phyloP scores from a whole-genome alignment of 73 alveolate species.

The Durusdinium trenchii region DNA sequence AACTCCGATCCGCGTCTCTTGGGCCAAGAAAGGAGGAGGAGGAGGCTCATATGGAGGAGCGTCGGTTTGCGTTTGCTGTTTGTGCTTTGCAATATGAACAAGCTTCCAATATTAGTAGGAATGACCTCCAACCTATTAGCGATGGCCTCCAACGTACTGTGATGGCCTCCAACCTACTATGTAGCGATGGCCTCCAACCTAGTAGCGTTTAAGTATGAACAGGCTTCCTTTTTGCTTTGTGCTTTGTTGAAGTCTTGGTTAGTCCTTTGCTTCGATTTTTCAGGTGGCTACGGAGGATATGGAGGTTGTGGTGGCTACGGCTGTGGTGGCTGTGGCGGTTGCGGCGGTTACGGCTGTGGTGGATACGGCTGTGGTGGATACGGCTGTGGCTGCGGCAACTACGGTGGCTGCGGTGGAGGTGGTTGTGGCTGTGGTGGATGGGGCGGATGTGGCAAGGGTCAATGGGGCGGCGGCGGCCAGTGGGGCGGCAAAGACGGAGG shows the following conservation, averaged over 20 bases:
- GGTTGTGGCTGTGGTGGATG: conserved; percentile 23
- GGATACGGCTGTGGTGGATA: not conserved
- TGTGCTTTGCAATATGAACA: too few relatives aligned
- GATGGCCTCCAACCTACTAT: too few relatives aligned
- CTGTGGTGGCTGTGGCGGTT: conserved; percentile 57
- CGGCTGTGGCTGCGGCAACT: not conserved
- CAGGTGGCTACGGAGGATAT: not conserved
- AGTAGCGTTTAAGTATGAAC: too few relatives aligned
- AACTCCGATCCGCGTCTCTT: conserved; percentile 89
- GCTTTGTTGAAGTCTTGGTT: too few relatives aligned
- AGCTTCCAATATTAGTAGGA: too few relatives aligned
- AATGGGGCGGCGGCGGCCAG: not conserved
- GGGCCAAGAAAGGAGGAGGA: conserved; percentile 60
- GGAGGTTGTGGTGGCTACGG: conserved; percentile 15
- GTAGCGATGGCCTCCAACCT: too few relatives aligned
- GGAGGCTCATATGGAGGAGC: conserved; percentile 23
- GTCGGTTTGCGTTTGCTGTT: too few relatives aligned
- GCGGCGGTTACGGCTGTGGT: conserved; percentile 49
- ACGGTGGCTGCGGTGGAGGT: conserved; percentile 3
- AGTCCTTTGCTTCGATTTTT: not conserved
- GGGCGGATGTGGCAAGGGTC: conserved; percentile 28
- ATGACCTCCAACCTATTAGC: too few relatives aligned
- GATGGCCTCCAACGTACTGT: too few relatives aligned
- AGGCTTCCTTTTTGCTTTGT: too few relatives aligned
- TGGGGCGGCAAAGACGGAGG: not conserved